Conservation (phyloP, 208 protist species). For the Vickermania ingenoplastis region DNA sequence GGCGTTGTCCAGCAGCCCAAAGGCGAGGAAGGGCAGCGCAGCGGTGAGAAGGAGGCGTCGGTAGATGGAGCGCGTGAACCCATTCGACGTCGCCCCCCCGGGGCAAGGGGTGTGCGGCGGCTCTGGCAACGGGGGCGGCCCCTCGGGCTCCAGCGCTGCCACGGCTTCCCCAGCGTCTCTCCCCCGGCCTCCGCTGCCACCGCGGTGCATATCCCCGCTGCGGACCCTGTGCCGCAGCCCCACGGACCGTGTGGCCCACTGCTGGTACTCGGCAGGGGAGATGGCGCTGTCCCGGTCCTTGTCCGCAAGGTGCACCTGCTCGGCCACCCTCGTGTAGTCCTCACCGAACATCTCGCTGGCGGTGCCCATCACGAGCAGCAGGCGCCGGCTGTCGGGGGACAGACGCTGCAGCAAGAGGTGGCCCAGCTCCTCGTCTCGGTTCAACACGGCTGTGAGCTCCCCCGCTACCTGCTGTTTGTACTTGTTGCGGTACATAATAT, state of each 20-base stretch:
- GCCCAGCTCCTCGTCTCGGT: slow-evolving; percentile 31
- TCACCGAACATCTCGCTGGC: slow-evolving; percentile 75
- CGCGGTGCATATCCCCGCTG: slow-evolving; percentile 10
- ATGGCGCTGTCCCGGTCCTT: slow-evolving; percentile 62
- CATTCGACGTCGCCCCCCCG: slow-evolving; percentile 1
- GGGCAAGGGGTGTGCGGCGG: slow-evolving; percentile 37
- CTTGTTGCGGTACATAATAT: slow-evolving; percentile 21
- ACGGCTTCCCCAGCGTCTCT: neutral
- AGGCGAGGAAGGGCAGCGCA: slow-evolving; percentile 73
- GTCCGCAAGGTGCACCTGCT: slow-evolving; percentile 68
- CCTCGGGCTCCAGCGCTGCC: neutral
- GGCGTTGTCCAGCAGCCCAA: slow-evolving; percentile 78
- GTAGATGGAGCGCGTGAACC: slow-evolving; percentile 8
- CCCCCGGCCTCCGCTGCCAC: neutral
- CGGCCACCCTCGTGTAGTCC: slow-evolving; percentile 40
- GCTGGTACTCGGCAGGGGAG: slow-evolving; percentile 63
- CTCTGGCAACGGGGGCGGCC: neutral
- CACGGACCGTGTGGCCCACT: slow-evolving; percentile 40
- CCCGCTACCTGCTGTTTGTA: slow-evolving; percentile 43
- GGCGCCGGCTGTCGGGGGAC: slow-evolving; percentile 55
- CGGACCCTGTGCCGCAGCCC: slow-evolving; percentile 8
- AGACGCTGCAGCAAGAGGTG: slow-evolving; percentile 35
- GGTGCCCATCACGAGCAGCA: slow-evolving; percentile 73
- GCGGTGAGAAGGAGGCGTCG: slow-evolving; percentile 29
- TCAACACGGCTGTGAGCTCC: slow-evolving; percentile 37